A percentile compares a stretch with the other conserved stretches of the same genome.
Evolutionary conservation across 2,329 filamentous ascomycete species (phyloP).

Genomic region (Ophiognomonia clavigignenti-juglandacearum): DNA sequence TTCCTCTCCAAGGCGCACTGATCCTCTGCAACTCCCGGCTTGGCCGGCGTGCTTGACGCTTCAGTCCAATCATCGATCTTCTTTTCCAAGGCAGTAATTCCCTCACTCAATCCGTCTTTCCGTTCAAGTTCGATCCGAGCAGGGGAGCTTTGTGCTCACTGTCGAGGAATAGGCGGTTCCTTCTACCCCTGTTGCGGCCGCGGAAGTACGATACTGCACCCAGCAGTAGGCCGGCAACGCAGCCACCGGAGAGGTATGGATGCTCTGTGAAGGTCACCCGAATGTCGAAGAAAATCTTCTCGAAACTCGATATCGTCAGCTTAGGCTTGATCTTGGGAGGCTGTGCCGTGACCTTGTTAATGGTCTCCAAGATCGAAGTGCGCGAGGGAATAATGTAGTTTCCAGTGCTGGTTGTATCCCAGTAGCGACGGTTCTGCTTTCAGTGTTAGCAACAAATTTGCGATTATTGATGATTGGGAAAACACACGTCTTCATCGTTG

Average conservation of each 20-base stretch:
- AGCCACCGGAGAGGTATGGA: conserved; percentile 52
- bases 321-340: conserved; percentile 71
- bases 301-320: conserved; percentile 67
- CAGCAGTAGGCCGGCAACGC: conserved; percentile 52
- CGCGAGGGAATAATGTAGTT: conserved; percentile 86
- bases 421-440: conserved; percentile 79
- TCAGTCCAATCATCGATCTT: background rate
- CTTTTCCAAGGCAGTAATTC: conserved; percentile 10
- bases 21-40: background rate
- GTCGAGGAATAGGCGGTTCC: conserved; percentile 60
- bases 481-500: conserved; percentile 82
- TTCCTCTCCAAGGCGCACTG: background rate
- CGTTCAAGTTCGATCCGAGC: conserved; percentile 40
- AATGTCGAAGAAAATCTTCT: conserved; percentile 67
- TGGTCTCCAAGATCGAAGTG: conserved; percentile 84
- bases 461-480: too few species aligned
- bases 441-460: too few species aligned
- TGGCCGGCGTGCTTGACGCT: background rate
- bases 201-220: conserved; percentile 49
- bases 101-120: conserved; percentile 44
- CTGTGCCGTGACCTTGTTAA: conserved; percentile 64
- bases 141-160: conserved; percentile 61
- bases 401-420: conserved; percentile 86
- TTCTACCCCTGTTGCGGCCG: conserved; percentile 48
- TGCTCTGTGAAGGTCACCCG: conserved; percentile 54